Conservation (phyloP, 1,284 basidiomycete species). For the Gomphus sp. region DNA sequence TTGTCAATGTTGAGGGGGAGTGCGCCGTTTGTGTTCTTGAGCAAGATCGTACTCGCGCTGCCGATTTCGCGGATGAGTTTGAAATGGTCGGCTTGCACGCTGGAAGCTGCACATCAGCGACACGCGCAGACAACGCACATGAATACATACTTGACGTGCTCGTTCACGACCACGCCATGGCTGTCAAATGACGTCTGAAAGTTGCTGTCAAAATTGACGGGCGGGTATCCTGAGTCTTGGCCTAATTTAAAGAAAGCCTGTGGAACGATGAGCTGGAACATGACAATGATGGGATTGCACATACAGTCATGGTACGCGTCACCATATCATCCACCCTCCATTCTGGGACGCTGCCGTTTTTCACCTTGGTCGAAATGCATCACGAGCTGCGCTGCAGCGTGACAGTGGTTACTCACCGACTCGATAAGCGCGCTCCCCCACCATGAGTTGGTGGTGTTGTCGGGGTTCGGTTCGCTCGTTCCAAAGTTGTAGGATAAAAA, state of each 20-base stretch:
- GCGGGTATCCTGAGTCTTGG: conserved; percentile 49
- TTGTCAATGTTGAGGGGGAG: conserved; percentile 45
- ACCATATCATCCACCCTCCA: conserved; percentile 64
- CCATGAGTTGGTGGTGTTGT: conserved; percentile 12
- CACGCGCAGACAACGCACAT: not conserved
- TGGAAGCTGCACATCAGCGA: not conserved
- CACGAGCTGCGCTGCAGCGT: conserved; percentile 11
- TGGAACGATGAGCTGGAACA: not conserved
- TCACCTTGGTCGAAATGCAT: conserved; percentile 49
- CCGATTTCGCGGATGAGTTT: conserved; percentile 60
- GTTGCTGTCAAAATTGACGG: conserved; percentile 38
- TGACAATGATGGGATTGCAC: conserved; percentile 1
- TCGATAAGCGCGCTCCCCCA: conserved; percentile 8
- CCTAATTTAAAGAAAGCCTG: conserved; percentile 42
- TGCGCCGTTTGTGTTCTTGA: conserved; percentile 54
- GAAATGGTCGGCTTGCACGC: conserved; percentile 11
- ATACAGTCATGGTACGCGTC: conserved; percentile 45
- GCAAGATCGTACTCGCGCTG: conserved; percentile 60
- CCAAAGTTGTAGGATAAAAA: conserved; percentile 13
- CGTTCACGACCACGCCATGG: conserved; percentile 11
- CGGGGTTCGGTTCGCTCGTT: conserved; percentile 14
- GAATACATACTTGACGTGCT: conserved; percentile 8
- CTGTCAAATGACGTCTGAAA: conserved; percentile 39
- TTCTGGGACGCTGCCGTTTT: conserved; percentile 58
- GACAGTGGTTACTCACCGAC: conserved; percentile 25